Evolutionary conservation across 2,329 filamentous ascomycete species (phyloP), one percentile per base, ranked within the genome.

Genomic region (Penicillium olsonii): DNA sequence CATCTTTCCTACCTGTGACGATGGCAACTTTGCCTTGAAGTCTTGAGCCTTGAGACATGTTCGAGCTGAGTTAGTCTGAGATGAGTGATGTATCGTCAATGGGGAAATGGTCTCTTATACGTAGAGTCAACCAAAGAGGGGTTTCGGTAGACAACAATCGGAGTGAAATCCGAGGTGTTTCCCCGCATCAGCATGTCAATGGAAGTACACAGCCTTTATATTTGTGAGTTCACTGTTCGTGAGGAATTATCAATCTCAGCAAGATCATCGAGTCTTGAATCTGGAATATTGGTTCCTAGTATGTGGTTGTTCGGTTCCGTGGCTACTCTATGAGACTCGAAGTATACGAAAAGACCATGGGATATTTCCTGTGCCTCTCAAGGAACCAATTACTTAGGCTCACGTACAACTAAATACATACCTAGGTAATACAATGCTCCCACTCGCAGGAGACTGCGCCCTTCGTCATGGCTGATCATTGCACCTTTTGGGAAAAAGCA

Each of bases 21-120:
- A 76, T 74, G 53, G 72, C 72, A 34, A 75, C 71, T 55, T 76
- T 76, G 48, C 70, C 72, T 47, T 70, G 65, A 10, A 76, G 64
- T 46, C 73, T 66, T 26, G 63, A 55, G 22, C 65, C 61, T 44
- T 56, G 59, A 14, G 50, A 20, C 15, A 57, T 48, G 50, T 55
- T 62, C n/a, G n/a, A n/a, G n/a, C n/a, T n/a, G n/a, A n/a, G n/a
- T n/a, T n/a, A n/a, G n/a, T n/a, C n/a, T n/a, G n/a, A n/a, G 29
- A n/a, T 31, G 7, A 11, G 29, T 7, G 12, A n/a, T 12, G 26
- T 29, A 10, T 14, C 10, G 26, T 29, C 12, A 31, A 31, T 5
- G 10, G 27, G 2, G 3, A n/a, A 31, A 2, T 31, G 5, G 5
- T 14, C 7, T 31, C 12, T 31, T 31, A n/a, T 31, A 31, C 3